Base-by-base conservation (phyloP, 1,284 basidiomycete species). In the Fomitopsis palustris region DNA sequence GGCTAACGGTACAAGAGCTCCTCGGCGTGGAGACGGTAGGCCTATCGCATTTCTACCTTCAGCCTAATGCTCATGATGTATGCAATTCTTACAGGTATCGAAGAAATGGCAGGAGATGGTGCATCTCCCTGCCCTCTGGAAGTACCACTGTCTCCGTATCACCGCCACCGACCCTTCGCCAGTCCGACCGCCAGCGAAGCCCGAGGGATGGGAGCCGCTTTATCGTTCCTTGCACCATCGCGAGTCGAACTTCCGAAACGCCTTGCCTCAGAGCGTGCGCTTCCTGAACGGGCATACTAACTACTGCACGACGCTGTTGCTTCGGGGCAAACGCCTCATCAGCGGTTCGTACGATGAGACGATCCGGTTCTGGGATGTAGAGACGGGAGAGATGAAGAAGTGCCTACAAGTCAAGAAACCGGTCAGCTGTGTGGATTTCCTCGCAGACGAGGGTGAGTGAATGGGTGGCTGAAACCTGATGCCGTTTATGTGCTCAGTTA, bases 321-420 rank as follows among this genome's bases (percentile, higher is more conserved):
- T 96, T 38, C 80, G 86, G 60, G 92, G 88, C 41, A 88, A 90
- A 67, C 79, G 88, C 16, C 79, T 96, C 39, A 92, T 96, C 62
- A 93, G 90, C 63, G 94, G 93, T 17, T 92, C 88, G 45, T 95
- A 95, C 68, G 94, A 96, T 63, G 93, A 95, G 75, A 93, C 90
- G 0, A 93, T 95, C 60, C 81, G 93, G 7, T 90, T 95, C 72
- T 95, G 93, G 93, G 88, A 93, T 68, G 80, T 94, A 25, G 85
- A 88, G 59, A 88, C 86, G 0, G 91, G 89, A 5, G 86, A 88
- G 69, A 86, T 91, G 80, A 87, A 87, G 75, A 92, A 91, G 67
- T 91, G 88, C 64, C 70, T 93, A 52, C 81, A 87, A 59, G 89
- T 88, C 41, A 93, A 87, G 79, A 94, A 93, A 67, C 90, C 92